These are phyloP conservation scores for Harringtonia aguacate DNA, from an alignment of 2,329 filamentous ascomycete genomes.

Conservation along the genomic window DNA sequence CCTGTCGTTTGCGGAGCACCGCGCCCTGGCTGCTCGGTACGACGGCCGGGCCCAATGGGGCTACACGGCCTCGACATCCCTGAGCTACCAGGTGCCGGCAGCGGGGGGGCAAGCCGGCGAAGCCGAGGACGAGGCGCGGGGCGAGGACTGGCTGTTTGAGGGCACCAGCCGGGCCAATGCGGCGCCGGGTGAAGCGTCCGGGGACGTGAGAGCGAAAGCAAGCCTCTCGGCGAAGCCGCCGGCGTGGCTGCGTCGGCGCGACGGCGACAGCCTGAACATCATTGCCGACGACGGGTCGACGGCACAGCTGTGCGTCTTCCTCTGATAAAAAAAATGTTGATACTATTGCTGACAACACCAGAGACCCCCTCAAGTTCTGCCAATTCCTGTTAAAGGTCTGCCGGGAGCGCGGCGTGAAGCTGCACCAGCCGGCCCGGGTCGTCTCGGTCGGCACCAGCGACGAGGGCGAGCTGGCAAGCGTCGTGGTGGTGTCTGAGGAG, in stretches of 20 bases:
- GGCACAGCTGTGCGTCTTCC: constrained; percentile 46
- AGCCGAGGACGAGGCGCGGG: constrained; percentile 28
- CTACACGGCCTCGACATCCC: constrained; percentile 42
- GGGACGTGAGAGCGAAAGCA: no score
- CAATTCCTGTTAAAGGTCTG: constrained; percentile 52
- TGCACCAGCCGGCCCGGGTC: constrained; percentile 54
- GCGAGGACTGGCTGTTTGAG: constrained; percentile 54
- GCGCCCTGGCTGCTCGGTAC: constrained; percentile 47
- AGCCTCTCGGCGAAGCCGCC: constrained; percentile 21
- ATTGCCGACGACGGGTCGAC: constrained; percentile 51
- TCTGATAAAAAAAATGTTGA: no score
- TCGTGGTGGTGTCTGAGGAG: constrained; percentile 29
- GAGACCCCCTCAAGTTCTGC: constrained; percentile 55
- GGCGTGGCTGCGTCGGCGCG: constrained; percentile 45
- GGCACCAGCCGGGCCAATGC: constrained; percentile 20
- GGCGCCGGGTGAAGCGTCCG: no score
- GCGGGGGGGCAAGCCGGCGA: constrained; percentile 13
- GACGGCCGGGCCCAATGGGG: constrained; percentile 43
- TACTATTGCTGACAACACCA: background rate
- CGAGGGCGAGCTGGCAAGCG: constrained; percentile 35
- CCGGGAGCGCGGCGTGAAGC: constrained; percentile 46
- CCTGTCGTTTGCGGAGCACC: constrained; percentile 61
- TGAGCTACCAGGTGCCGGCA: constrained; percentile 32
- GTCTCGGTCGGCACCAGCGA: constrained; percentile 40
- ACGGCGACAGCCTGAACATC: constrained; percentile 46